Evolutionary conservation across 1,284 basidiomycete species (phyloP), one percentile per base, ranked within the genome.

Genomic region (Chondrostereum purpureum): DNA sequence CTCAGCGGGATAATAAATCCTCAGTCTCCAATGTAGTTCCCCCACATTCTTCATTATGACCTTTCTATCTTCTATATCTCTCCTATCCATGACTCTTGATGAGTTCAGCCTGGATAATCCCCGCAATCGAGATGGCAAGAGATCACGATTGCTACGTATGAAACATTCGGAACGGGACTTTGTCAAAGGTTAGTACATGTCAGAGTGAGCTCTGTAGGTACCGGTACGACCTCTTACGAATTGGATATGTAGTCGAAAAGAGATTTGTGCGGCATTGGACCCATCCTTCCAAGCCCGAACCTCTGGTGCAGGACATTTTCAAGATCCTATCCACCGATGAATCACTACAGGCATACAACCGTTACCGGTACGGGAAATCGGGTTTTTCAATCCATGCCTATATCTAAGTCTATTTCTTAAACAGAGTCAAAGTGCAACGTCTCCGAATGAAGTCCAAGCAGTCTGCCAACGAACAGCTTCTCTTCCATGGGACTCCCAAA

Each of bases 401-500:
- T n/a, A 19, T 19, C 12, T 23, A 6, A 20, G 11, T 43, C 5
- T 11, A 44, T 37, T 16, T 44, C 13, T 14, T 39, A 34, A 33
- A 16, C n/a, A 17, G 12, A 16, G 31, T 19, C n/a, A 27, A 65
- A 65, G 44, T 51, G 54, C 18, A 51, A 45, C 45, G 56, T 65
- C 8, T 46, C 55, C n/a, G n/a, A n/a, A n/a, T n/a, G 47, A 50
- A 52, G 44, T 21, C 53, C 53, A 45, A 61, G 54, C 55, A 65
- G 55, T 49, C 62, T 51, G 67, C 62, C 17, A 74, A 74, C 47
- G 77, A 81, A 56, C 69, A 70, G 44, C 58, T 80, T 8, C 66
- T 80, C 36, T 81, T 81, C 55, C 80, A 82, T 56, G 80, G 78
- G 21, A 82, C 78, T 13, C 73, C 67, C 39, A 69, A 78, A 39